These are phyloP conservation scores for Penicillium griseofulvum DNA, from an alignment of 2,329 filamentous ascomycete species.

Conservation along the genomic window DNA sequence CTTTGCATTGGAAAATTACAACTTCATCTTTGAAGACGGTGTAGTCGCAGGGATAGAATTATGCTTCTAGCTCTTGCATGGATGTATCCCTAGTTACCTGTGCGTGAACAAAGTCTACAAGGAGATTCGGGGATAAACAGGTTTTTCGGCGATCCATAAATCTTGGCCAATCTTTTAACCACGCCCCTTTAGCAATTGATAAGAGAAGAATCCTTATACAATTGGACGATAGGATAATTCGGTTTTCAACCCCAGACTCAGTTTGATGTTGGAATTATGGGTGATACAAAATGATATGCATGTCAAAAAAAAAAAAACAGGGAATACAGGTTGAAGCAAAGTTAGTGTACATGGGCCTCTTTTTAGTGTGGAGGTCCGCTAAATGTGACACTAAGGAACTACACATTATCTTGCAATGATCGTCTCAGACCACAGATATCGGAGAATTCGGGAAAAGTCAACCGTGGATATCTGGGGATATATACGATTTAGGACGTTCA, in stretches of 20 bases:
- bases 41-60: conserved; percentile 1
- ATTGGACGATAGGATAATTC: too few relatives aligned
- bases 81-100: conserved; percentile 11
- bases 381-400: background rate
- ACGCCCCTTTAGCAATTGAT: background rate
- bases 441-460: conserved; percentile 3
- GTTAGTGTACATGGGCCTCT: conserved; percentile 7
- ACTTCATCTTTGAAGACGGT: background rate
- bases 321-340: conserved; percentile 17
- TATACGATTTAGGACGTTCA: background rate
- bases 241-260: background rate
- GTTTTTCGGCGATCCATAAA: conserved; percentile 3
- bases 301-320: conserved; percentile 19
- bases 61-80: conserved; percentile 11
- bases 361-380: conserved; percentile 8
- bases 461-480: background rate
- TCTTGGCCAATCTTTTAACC: background rate
- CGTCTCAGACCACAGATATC: conserved; percentile 12
- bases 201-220: conserved; percentile 1
- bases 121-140: background rate
- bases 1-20: background rate
- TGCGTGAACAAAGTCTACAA: background rate
- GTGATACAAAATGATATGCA: conserved; percentile 17
- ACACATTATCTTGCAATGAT: conserved; percentile 5
- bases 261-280: background rate